phyloP scores from a whole-genome alignment of 2,329 filamentous ascomycete species.

The Aspergillus terreus region DNA sequence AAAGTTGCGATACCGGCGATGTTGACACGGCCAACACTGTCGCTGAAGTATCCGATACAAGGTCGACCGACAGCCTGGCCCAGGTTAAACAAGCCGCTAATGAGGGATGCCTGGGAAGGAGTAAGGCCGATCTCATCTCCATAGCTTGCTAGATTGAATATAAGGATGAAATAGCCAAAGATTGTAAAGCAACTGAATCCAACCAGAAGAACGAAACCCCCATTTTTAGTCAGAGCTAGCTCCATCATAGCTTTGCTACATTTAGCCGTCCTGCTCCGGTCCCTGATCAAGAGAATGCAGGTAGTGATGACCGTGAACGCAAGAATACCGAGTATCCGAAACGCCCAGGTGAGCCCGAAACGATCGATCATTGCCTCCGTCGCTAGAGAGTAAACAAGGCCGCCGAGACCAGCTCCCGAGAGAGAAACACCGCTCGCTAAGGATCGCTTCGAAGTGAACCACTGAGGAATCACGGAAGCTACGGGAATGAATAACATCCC shows the following conservation, averaged over 20 bases:
- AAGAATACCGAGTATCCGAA: conserved; percentile 28
- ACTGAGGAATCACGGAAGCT: conserved; percentile 38
- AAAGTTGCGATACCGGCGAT: conserved; percentile 16
- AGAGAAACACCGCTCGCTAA: conserved; percentile 40
- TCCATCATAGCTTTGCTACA: neutral
- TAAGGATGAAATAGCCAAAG: neutral
- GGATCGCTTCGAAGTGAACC: conserved; percentile 38
- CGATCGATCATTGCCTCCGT: conserved; percentile 36
- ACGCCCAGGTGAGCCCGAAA: conserved; percentile 41
- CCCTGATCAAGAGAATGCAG: conserved; percentile 25
- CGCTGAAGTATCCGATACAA: conserved; percentile 44
- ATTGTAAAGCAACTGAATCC: conserved; percentile 42
- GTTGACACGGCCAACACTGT: conserved; percentile 31
- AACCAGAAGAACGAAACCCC: conserved; percentile 1
- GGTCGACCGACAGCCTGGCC: conserved; percentile 48
- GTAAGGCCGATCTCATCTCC: conserved; percentile 42
- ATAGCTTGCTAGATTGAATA: conserved; percentile 33
- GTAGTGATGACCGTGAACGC: conserved; percentile 35
- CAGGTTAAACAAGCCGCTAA: conserved; percentile 46
- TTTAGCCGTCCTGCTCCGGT: neutral
- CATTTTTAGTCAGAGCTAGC: neutral
- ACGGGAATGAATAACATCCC: conserved; percentile 40
- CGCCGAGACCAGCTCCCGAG: conserved; percentile 41
- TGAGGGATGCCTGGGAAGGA: conserved; percentile 34
- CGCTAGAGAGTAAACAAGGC: conserved; percentile 32